phyloP scores from a whole-genome alignment of 805 yeast species.

The Cyberlindnera subsufficiens region DNA sequence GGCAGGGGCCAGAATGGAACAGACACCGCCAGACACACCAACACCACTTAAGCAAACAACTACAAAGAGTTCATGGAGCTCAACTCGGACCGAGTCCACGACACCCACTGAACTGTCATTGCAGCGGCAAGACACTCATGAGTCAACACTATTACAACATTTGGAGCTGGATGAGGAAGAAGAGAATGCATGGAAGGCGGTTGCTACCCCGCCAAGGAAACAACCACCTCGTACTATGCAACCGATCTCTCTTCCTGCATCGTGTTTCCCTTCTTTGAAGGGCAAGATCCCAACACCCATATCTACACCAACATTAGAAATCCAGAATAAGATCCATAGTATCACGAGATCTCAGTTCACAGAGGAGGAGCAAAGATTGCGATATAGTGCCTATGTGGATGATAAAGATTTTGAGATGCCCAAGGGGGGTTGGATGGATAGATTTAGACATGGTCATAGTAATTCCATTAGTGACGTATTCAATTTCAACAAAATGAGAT shows the following conservation, averaged over 20 bases:
- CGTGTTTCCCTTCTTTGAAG: slow-evolving; percentile 13
- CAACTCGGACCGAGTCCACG: not conserved
- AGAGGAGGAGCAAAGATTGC: slow-evolving; percentile 4
- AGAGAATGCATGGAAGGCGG: slow-evolving; percentile 8
- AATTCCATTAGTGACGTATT: slow-evolving; percentile 8
- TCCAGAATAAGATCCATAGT: slow-evolving; percentile 2
- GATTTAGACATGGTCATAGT: slow-evolving; percentile 4
- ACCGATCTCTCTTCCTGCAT: slow-evolving; percentile 10
- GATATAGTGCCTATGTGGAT: slow-evolving; percentile 11
- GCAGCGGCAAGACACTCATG: slow-evolving; percentile 2
- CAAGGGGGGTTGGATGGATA: slow-evolving; percentile 7
- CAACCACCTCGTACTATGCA: slow-evolving; percentile 1
- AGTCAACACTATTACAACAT: slow-evolving; percentile 10
- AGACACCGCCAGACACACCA: too few species aligned
- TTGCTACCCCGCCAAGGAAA: slow-evolving; percentile 4
- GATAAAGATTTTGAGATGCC: slow-evolving; percentile 11
- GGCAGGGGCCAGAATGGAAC: too few species aligned
- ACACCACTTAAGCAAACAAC: not conserved
- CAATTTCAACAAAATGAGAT: slow-evolving; percentile 1
- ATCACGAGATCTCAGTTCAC: not conserved
- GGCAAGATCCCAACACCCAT: slow-evolving; percentile 6
- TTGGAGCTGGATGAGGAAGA: slow-evolving; percentile 11
- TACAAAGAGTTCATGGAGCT: not conserved
- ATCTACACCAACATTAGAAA: slow-evolving; percentile 2
- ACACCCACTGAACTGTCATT: not conserved